These are phyloP conservation scores for Diplodia sapinea DNA, from an alignment of 2,329 filamentous ascomycete genomes.

Conservation along the genomic window DNA sequence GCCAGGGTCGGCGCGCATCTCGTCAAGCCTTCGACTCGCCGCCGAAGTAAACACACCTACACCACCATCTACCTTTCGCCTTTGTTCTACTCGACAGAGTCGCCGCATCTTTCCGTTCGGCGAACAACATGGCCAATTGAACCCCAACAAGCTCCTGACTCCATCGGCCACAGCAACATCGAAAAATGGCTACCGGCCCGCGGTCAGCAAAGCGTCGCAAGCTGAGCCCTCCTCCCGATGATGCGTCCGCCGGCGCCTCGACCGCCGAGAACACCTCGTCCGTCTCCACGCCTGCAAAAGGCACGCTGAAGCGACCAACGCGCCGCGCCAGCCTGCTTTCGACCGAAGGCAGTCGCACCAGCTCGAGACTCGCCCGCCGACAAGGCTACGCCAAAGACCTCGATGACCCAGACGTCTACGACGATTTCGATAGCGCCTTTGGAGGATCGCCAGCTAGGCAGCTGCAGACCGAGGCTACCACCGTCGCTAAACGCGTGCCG, in stretches of 20 bases:
- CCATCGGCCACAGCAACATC: background rate
- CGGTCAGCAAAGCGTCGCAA: conserved; percentile 28
- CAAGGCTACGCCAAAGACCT: conserved; percentile 4
- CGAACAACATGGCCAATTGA: background rate
- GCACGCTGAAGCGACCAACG: conserved; percentile 28
- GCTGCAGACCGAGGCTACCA: conserved; percentile 35
- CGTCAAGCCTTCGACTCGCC: conserved; percentile 8
- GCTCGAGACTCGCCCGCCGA: conserved; percentile 11
- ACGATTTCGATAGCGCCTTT: conserved; percentile 53
- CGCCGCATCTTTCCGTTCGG: background rate
- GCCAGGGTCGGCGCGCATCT: conserved; percentile 15
- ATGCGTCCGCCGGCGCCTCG: background rate
- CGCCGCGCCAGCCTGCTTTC: conserved; percentile 10
- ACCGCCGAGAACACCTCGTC: background rate
- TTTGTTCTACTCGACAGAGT: background rate
- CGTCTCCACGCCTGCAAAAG: background rate
- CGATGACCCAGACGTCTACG: conserved; percentile 47
- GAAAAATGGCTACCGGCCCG: conserved; percentile 1
- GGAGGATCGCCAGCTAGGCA: conserved; percentile 9
- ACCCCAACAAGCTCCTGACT: background rate
- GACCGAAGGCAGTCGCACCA: background rate
- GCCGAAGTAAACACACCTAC: conserved; percentile 4
- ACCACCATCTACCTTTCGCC: background rate
- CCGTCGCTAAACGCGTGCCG: conserved; percentile 3
- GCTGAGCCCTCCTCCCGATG: conserved; percentile 18